Evolutionary conservation across 192 early-diverging fungal genomes (phyloP).

Genomic region (Backusella circina): DNA sequence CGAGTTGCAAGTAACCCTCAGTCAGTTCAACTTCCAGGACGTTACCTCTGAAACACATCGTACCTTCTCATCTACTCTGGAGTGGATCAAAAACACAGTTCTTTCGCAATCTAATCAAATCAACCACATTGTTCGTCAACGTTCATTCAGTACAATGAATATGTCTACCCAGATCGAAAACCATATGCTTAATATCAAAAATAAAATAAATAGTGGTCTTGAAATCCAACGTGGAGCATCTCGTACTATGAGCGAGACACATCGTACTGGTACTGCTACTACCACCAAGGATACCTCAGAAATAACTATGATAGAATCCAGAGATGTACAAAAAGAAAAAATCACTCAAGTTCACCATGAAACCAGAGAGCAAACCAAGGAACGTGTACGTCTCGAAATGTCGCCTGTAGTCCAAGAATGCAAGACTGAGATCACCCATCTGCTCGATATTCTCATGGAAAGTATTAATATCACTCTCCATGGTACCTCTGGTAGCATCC

Average conservation of each 20-base stretch:
- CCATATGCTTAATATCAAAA: not conserved
- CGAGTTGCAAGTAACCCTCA: not conserved
- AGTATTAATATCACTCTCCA: not conserved
- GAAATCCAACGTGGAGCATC: not conserved
- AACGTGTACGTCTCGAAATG: not conserved
- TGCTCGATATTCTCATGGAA: not conserved
- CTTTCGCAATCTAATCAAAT: not conserved
- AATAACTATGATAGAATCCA: not conserved
- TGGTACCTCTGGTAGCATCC: not conserved
- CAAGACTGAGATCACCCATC: not conserved
- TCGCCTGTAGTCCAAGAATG: not conserved
- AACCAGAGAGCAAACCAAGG: not conserved
- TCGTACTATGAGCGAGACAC: not conserved
- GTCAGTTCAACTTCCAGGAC: not conserved
- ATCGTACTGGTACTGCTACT: not conserved
- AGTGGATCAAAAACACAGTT: conserved; percentile 5
- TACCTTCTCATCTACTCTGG: not conserved
- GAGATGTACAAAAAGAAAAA: not conserved
- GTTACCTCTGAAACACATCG: not conserved
- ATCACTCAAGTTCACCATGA: not conserved
- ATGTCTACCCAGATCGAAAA: conserved; percentile 19
- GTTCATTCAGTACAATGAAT: not conserved
- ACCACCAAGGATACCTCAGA: not conserved
- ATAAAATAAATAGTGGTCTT: conserved; percentile 8
- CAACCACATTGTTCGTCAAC: not conserved